Evolutionary conservation across 2,329 filamentous ascomycete genomes (phyloP).

Genomic region (Colletotrichum australisinense): DNA sequence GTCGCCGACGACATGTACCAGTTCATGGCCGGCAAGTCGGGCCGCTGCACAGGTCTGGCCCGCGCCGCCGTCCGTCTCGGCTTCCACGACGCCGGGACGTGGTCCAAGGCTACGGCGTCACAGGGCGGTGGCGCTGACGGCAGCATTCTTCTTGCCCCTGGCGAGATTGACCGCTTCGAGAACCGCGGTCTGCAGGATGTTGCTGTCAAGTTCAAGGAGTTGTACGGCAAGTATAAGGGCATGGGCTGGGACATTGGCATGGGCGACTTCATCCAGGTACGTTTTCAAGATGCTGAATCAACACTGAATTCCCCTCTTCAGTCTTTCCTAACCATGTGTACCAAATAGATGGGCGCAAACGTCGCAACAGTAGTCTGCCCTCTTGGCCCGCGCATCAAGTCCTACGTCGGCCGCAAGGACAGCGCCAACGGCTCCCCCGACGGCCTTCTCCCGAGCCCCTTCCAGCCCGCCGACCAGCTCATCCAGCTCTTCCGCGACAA

Average conservation of each 20-base stretch:
- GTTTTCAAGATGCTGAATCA: background rate
- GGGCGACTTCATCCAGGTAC: slow-evolving; percentile 59
- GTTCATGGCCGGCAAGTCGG: slow-evolving; percentile 50
- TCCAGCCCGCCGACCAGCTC: slow-evolving; percentile 56
- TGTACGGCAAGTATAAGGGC: slow-evolving; percentile 53
- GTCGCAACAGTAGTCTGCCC: slow-evolving; percentile 61
- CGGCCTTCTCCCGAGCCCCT: slow-evolving; percentile 56
- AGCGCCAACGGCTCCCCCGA: slow-evolving; percentile 49
- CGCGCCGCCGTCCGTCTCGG: slow-evolving; percentile 58
- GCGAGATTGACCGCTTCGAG: slow-evolving; percentile 51
- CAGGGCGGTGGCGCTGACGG: slow-evolving; percentile 57
- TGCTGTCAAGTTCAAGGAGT: slow-evolving; percentile 49
- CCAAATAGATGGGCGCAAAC: slow-evolving; percentile 57
- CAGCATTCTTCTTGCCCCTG: slow-evolving; percentile 51
- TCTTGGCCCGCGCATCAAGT: slow-evolving; percentile 58
- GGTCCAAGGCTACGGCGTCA: slow-evolving; percentile 49
- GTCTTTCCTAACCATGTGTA: background rate
- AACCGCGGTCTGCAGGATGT: slow-evolving; percentile 61
- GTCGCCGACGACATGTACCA: slow-evolving; percentile 52
- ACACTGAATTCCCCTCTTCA: background rate
- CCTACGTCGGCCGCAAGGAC: slow-evolving; percentile 64
- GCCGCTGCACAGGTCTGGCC: slow-evolving; percentile 56
- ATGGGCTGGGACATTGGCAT: slow-evolving; percentile 53
- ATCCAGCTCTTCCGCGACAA: slow-evolving; percentile 63
- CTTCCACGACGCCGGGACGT: slow-evolving; percentile 60